Conservation (phyloP, 805 yeast species). For the Nakazawaea ernobii region DNA sequence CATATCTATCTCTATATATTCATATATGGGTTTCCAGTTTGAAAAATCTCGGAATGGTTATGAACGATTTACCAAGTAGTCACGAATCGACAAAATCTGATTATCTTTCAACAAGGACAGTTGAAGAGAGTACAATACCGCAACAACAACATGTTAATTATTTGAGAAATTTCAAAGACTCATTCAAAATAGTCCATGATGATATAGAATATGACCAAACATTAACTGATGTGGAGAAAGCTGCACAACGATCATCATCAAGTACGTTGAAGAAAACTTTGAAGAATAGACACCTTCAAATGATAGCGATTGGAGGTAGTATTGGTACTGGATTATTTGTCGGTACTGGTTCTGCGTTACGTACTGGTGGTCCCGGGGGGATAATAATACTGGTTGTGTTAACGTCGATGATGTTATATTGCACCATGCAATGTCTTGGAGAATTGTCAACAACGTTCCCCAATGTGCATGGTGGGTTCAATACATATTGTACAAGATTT, state of each 20-base stretch:
- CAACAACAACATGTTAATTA: not conserved
- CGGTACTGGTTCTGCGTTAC: conserved; percentile 56
- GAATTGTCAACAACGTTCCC: conserved; percentile 59
- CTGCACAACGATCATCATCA: not conserved
- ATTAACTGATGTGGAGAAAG: conserved; percentile 1
- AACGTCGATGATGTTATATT: conserved; percentile 50
- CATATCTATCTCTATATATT: not conserved
- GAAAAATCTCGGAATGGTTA: too few relatives aligned
- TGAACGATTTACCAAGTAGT: conserved; percentile 1
- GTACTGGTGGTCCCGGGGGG: conserved; percentile 60
- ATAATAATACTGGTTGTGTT: conserved; percentile 49
- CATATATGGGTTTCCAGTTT: too few relatives aligned
- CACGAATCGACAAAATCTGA: not conserved
- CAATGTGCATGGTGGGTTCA: conserved; percentile 54
- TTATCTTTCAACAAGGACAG: not conserved
- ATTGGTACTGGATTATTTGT: conserved; percentile 67
- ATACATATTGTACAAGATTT: conserved; percentile 51
- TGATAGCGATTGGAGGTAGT: conserved; percentile 65
- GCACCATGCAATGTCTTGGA: conserved; percentile 56
- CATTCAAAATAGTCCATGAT: not conserved
- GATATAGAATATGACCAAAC: not conserved
- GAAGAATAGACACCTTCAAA: conserved; percentile 43
- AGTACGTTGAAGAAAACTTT: conserved; percentile 12
- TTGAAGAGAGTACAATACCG: not conserved
- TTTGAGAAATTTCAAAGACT: not conserved